Base-by-base conservation (phyloP, 1,139 yeast species). In the Hemisphaericaspora subhashii region DNA sequence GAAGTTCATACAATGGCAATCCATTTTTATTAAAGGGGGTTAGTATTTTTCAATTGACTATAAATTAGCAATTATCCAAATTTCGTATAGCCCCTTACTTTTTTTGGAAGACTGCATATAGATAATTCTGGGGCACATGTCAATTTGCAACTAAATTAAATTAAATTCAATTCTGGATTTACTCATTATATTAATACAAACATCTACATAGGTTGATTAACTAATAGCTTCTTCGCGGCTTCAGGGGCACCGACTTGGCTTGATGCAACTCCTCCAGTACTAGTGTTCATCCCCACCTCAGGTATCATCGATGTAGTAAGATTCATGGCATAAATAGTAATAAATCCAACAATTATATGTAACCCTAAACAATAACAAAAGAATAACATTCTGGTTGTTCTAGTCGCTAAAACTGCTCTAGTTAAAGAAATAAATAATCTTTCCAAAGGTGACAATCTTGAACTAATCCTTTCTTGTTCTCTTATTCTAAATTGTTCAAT, bases 401-500 rank as follows among this genome's bases (percentile, higher is more conserved):
- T 72, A 36, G 88, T 86, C 11, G 90, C 86, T 44, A 88, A 66
- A 12, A 89, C 76, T 0, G 87, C 77, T 48, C 88, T 72, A 2
- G 95, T 85, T 46, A 86, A 71, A 32, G 83, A 78, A 42, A 86
- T 77, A 46, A 86, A 85, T n/a, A 86, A 65, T 41, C 95, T 69
- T 51, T 92, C 97, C 39, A 86, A 55, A 3, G 95, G 87, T 1
- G 92, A 82, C 57, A 89, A 71, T 42, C 78, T 74, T 7, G 89
- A 81, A 40, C 77, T 74, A 37, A 87, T 84, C 45, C 96, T 69
- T 51, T 84, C 90, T 35, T 84, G 79, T 58, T 89, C 97, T 45
- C 79, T 68, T 35, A 83, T 76, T 52, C 95, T 77, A 63, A 90
- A 87, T 53, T 82, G 87, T 51, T 86, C 94, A 49, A 86, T 79